Evolutionary conservation across 352 stramenopile species (phyloP), one percentile per base, ranked within the genome.

Genomic region (Globisporangium spiculum): DNA sequence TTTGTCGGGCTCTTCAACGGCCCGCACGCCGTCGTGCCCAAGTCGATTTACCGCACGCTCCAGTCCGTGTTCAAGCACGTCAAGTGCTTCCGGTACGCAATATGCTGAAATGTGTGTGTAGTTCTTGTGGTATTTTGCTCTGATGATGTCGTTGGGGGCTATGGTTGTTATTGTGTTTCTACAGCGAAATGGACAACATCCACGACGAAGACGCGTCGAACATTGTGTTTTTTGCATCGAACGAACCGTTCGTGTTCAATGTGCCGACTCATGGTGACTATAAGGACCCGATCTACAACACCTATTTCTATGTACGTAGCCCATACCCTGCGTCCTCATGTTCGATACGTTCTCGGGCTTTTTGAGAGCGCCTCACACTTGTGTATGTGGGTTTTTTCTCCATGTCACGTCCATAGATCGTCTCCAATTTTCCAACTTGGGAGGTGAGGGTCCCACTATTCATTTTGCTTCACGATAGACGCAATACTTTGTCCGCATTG

Each of bases 171-270:
- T 18, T 44, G 53, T 22, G 53, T n/a, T 26, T 14, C 36, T 36
- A 18, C 60, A 81, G 77, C 18, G 84, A 91, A 60, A 83, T 94
- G 70, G 68, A 76, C 30, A 73, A 88, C 8, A 20, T 65, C 0
- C 36, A 77, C 22, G 72, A 84, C 7, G 62, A 64, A 0, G 75
- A 86, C 44, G 80, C 74, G 0, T 71, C 76, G 18, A 94, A 94
- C 70, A 86, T 94, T 41, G 73, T 94, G 1, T 94, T 90, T 62
- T 94, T 89, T 68, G 84, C 84, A 27, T 94, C 86, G 10, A 74
- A 91, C 50, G 72, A 86, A 22, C 78, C 77, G 8, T 88, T 94
- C 66, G 76, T 66, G 67, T 94, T 94, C 63, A 80, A 79, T 6
- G 53, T 90, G 8, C 86, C 86, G 0, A 82, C 41, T 8, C 73